phyloP scores from a whole-genome alignment of 129 eudicot genomes.

The Lonicera japonica region DNA sequence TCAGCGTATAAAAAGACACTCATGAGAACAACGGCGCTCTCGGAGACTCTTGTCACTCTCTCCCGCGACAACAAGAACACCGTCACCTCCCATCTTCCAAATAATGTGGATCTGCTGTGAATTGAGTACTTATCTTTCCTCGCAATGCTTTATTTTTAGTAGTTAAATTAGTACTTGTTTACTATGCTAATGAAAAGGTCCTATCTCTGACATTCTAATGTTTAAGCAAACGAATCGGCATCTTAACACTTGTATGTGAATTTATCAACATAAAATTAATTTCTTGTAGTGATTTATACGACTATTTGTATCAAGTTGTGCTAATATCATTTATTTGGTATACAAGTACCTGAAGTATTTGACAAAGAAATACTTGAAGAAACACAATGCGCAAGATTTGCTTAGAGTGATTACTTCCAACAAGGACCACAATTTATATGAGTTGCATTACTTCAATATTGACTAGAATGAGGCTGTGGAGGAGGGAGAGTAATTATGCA shows the following conservation, averaged over 20 bases:
- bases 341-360: conserved; percentile 40
- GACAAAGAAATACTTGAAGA: conserved; percentile 51
- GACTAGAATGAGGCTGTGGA: conserved; percentile 47
- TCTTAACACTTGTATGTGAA: too few relatives aligned
- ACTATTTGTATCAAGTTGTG: too few relatives aligned
- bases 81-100: conserved; percentile 19
- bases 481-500: conserved; percentile 24
- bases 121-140: too few relatives aligned
- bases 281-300: too few relatives aligned
- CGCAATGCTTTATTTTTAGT: too few relatives aligned
- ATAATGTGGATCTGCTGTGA: too few relatives aligned
- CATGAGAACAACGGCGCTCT: conserved; percentile 53
- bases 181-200: too few relatives aligned
- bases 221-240: too few relatives aligned
- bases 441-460: conserved; percentile 44
- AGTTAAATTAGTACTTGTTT: too few relatives aligned
- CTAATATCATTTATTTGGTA: background rate
- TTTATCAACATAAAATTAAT: too few relatives aligned
- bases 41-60: conserved; percentile 40
- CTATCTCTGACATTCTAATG: too few relatives aligned
- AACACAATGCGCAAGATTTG: conserved; percentile 45
- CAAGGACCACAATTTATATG: conserved; percentile 41
- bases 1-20: too few relatives aligned
- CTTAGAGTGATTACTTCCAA: conserved; percentile 47
- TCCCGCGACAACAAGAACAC: conserved; percentile 46